Evolutionary conservation across 768 basidiomycete species (phyloP).

Genomic region (Amanita pallidorosea): DNA sequence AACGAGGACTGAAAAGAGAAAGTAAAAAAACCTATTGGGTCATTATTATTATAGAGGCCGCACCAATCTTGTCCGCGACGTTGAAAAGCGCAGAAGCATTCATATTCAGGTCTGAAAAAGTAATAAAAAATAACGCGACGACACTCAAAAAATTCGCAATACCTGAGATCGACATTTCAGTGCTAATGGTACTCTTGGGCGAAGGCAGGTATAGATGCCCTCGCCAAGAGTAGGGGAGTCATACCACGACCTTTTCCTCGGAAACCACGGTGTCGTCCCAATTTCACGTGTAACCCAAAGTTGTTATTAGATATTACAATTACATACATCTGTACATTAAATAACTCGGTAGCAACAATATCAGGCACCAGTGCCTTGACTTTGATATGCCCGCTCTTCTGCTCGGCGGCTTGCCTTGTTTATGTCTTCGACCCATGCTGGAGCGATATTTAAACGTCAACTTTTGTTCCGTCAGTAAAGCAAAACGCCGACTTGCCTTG

Average conservation of each 20-base stretch:
- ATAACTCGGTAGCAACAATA: background rate
- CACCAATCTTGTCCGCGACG: constrained; percentile 63
- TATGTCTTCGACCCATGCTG: constrained; percentile 28
- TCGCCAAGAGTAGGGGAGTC: background rate
- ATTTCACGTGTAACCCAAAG: constrained; percentile 3
- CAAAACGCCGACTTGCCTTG: constrained; percentile 21
- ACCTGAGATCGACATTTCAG: constrained; percentile 14
- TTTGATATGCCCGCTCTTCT: constrained; percentile 23
- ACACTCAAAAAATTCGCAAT: background rate
- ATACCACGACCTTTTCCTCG: constrained; percentile 8
- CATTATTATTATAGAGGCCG: background rate
- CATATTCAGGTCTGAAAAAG: constrained; percentile 37
- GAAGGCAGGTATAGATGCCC: background rate
- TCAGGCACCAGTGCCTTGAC: background rate
- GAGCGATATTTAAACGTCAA: background rate
- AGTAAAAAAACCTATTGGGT: constrained; percentile 1
- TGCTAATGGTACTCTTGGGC: background rate
- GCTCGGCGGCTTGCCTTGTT: constrained; percentile 31
- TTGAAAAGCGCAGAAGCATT: constrained; percentile 45
- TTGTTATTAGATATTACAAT: background rate
- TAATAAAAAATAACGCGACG: background rate
- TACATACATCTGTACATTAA: background rate
- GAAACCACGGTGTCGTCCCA: constrained; percentile 10
- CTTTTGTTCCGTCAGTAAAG: background rate
- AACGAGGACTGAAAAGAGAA: constrained; percentile 43